Percentiles rank a stretch among this genome's conserved stretches.
These are phyloP conservation scores for Sarocladiaceae sp. DNA, from an alignment of 2,329 filamentous ascomycete genomes.

Conservation along the genomic window DNA sequence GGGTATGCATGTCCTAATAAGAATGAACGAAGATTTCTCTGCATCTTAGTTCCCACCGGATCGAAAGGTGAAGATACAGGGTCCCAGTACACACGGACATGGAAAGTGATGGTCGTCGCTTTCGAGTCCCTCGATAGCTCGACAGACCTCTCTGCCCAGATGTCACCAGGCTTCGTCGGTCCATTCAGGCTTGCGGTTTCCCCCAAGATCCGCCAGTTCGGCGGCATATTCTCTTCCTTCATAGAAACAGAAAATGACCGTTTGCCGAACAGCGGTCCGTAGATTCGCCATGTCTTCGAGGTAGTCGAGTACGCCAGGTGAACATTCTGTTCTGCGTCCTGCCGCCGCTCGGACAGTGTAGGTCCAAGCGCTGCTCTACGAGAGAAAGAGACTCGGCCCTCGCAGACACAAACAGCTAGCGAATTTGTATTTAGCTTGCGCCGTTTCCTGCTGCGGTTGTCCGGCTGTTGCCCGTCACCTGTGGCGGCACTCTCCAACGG, in stretches of 20 bases:
- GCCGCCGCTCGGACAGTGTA: background rate
- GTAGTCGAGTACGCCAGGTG: background rate
- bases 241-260: slow-evolving; percentile 15
- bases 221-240: slow-evolving; percentile 17
- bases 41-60: background rate
- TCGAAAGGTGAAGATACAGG: slow-evolving; percentile 26
- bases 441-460: background rate
- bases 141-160: slow-evolving; percentile 31
- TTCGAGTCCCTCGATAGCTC: slow-evolving; percentile 22
- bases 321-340: background rate
- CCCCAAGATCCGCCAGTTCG: slow-evolving; percentile 17
- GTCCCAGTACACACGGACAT: slow-evolving; percentile 39
- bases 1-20: background rate
- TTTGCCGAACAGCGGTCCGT: background rate
- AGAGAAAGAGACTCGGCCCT: background rate
- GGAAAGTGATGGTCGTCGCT: slow-evolving; percentile 25
- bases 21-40: background rate
- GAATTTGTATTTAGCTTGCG: background rate
- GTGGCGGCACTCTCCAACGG: background rate
- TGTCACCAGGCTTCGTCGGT: slow-evolving; percentile 19
- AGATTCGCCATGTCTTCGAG: background rate
- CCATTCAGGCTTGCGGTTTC: slow-evolving; percentile 8
- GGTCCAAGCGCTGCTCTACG: background rate
- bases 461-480: background rate
- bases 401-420: background rate